Percentiles rank a stretch among this genome's conserved stretches.
Evolutionary conservation across 257 asterid genomes (phyloP).

Genomic region (Schizonepeta tenuifolia): DNA sequence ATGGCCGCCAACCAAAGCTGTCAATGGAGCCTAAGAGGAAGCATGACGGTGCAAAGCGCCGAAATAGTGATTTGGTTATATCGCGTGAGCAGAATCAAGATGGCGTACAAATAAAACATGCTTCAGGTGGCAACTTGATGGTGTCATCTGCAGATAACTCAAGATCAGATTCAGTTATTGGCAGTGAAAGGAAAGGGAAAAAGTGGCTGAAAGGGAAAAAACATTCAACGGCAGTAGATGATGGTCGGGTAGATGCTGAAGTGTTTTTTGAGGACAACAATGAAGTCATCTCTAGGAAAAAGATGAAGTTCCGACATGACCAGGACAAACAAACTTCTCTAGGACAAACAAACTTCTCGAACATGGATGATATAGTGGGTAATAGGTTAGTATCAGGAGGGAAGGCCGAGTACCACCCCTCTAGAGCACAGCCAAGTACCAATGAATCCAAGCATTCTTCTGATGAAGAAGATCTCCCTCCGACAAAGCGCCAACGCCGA

Average conservation of each 20-base stretch:
- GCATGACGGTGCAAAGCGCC: conserved; percentile 44
- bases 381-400: conserved; percentile 43
- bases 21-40: conserved; percentile 48
- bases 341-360: conserved; percentile 45
- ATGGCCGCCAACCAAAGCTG: conserved; percentile 51
- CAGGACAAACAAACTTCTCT: conserved; percentile 44
- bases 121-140: conserved; percentile 43
- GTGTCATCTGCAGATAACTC: conserved; percentile 45
- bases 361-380: conserved; percentile 37
- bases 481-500: conserved; percentile 67
- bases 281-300: conserved; percentile 52
- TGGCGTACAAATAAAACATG: conserved; percentile 28
- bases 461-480: conserved; percentile 77
- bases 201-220: conserved; percentile 52
- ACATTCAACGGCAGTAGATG: conserved; percentile 40
- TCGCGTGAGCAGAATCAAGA: conserved; percentile 43
- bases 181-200: conserved; percentile 51
- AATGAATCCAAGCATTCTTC: conserved; percentile 48
- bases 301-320: conserved; percentile 50
- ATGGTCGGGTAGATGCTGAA: conserved; percentile 39
- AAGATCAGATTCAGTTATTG: conserved; percentile 38
- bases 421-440: conserved; percentile 41
- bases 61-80: conserved; percentile 39
- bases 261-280: conserved; percentile 43
- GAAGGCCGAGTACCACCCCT: conserved; percentile 41